These are phyloP conservation scores for Coniochaeta hoffmannii DNA, from an alignment of 2,329 filamentous ascomycete genomes.

Conservation along the genomic window DNA sequence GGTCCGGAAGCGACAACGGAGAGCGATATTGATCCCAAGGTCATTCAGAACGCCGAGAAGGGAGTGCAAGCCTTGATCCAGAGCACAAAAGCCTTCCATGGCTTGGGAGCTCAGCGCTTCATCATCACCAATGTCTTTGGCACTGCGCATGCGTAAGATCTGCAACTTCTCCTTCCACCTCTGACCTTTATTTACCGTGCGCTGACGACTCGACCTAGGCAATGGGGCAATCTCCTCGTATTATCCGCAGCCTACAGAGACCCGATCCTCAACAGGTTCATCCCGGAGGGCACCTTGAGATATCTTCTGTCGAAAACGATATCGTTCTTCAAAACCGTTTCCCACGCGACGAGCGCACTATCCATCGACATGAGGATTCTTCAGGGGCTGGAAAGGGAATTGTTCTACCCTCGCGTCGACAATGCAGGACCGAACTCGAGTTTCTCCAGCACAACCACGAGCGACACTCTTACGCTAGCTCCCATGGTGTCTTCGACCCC, in stretches of 20 bases:
- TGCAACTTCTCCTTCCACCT: background rate
- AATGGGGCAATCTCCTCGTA: slow-evolving; percentile 96
- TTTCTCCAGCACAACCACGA: slow-evolving; percentile 11
- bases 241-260: slow-evolving; percentile 74
- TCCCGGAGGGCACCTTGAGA: slow-evolving; percentile 49
- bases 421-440: slow-evolving; percentile 10
- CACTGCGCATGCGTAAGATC: slow-evolving; percentile 77
- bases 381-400: slow-evolving; percentile 40
- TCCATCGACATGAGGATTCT: slow-evolving; percentile 69
- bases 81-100: slow-evolving; percentile 77
- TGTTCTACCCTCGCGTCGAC: slow-evolving; percentile 16
- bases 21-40: slow-evolving; percentile 21
- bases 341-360: slow-evolving; percentile 68
- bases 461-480: slow-evolving; percentile 4
- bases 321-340: slow-evolving; percentile 61
- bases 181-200: slow-evolving; percentile 6
- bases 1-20: slow-evolving; percentile 8
- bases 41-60: slow-evolving; percentile 47
- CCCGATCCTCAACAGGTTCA: slow-evolving; percentile 47
- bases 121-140: slow-evolving; percentile 96
- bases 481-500: background rate
- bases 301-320: slow-evolving; percentile 67
- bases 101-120: slow-evolving; percentile 54
- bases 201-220: slow-evolving; percentile 44
- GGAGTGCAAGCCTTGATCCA: slow-evolving; percentile 71